A percentile compares a stretch with the other conserved stretches of the same genome.
phyloP scores from a whole-genome alignment of 2,329 filamentous ascomycete genomes.

The Stagonosporopsis cucurbitacearum region DNA sequence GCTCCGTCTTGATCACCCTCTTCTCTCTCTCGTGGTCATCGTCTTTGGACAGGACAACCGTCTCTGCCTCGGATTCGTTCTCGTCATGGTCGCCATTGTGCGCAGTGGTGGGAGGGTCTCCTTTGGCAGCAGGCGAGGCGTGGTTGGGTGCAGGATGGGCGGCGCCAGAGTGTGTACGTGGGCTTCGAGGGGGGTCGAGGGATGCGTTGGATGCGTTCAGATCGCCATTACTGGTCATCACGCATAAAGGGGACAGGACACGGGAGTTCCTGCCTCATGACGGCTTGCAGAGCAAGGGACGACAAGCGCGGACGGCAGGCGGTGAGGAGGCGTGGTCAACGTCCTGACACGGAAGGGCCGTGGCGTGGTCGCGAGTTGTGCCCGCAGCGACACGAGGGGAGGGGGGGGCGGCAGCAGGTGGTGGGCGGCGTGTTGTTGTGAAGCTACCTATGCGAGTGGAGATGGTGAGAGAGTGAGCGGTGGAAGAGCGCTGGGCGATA shows the following conservation, averaged over 20 bases:
- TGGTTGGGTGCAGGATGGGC: conserved; percentile 21
- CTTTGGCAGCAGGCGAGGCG: conserved; percentile 28
- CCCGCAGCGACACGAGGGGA: conserved; percentile 19
- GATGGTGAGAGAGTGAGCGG: conserved; percentile 21
- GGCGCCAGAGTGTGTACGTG: conserved; percentile 7
- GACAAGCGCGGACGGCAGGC: conserved; percentile 19
- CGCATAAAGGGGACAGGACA: conserved; percentile 47
- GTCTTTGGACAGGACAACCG: conserved; percentile 53
- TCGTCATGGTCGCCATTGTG: conserved; percentile 45
- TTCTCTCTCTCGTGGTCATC: conserved; percentile 50
- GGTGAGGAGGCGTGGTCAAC: conserved; percentile 16
- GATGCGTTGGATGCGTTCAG: conserved; percentile 44
- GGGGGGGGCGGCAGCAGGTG: conserved; percentile 16
- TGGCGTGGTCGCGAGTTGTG: conserved; percentile 19
- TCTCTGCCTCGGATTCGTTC: conserved; percentile 59
- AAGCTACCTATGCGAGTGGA: conserved; percentile 18
- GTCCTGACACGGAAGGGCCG: conserved; percentile 20
- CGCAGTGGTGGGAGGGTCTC: conserved; percentile 21
- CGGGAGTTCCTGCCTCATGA: conserved; percentile 49
- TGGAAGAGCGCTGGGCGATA: conserved; percentile 17
- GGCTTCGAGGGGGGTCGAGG: conserved; percentile 27
- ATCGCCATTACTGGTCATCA: conserved; percentile 51
- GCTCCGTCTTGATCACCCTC: conserved; percentile 51
- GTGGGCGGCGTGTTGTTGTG: conserved; percentile 19
- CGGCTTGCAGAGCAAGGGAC: conserved; percentile 41